A percentile compares a stretch with the other conserved stretches of the same genome.
These are phyloP conservation scores for Penicillium simplicissimum DNA, from an alignment of 495 filamentous ascomycete genomes.

Conservation along the genomic window DNA sequence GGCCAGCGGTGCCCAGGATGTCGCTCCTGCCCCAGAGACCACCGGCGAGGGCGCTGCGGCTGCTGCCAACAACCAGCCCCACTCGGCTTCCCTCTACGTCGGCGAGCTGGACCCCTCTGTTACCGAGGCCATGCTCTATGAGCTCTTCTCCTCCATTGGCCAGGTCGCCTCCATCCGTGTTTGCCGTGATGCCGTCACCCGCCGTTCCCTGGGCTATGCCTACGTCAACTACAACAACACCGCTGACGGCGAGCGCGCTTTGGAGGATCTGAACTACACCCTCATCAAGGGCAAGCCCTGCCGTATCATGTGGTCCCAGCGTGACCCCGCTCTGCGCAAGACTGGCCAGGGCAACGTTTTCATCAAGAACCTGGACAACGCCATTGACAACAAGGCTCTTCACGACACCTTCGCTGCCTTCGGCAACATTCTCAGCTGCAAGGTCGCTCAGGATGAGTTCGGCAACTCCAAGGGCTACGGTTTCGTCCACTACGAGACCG, in stretches of 20 bases:
- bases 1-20: constrained; percentile 35
- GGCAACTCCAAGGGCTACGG: constrained; percentile 97
- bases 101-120: constrained; percentile 97
- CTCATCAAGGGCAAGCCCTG: constrained; percentile 98
- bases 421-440: constrained; percentile 98
- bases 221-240: constrained; percentile 99
- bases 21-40: constrained; percentile 35
- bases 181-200: constrained; percentile 98
- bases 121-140: constrained; percentile 99
- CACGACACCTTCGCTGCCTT: constrained; percentile 99
- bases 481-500: constrained; percentile 99
- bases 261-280: constrained; percentile 99
- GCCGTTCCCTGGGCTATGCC: constrained; percentile 97
- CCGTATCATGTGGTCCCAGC: constrained; percentile 99
- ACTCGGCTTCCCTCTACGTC: constrained; percentile 97
- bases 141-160: constrained; percentile 99
- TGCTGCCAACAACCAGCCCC: constrained; percentile 75
- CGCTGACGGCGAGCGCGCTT: constrained; percentile 91
- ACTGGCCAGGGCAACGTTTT: constrained; percentile 99
- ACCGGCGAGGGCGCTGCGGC: constrained; percentile 42
- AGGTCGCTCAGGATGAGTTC: constrained; percentile 96
- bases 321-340: constrained; percentile 98
- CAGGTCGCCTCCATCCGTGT: constrained; percentile 99
- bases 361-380: constrained; percentile 99
- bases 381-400: constrained; percentile 99